phyloP scores from a whole-genome alignment of 1,139 yeast genomes.

The Hyphopichia khmerensis region DNA sequence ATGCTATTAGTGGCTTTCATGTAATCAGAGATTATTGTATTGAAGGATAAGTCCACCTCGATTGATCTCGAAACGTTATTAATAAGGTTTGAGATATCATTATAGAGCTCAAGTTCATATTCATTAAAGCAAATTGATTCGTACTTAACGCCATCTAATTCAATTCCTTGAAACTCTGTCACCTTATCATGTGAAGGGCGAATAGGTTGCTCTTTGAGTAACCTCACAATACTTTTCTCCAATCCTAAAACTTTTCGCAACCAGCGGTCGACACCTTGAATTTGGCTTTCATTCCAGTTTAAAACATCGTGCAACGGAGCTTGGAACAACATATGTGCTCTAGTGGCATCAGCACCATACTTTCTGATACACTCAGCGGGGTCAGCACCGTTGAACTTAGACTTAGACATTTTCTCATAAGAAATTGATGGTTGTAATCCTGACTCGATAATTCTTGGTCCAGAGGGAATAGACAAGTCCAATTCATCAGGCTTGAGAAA shows the following conservation, averaged over 20 bases:
- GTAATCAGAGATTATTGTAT: slow-evolving; percentile 83
- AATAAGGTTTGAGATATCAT: slow-evolving; percentile 52
- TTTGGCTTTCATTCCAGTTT: slow-evolving; percentile 88
- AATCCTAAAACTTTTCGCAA: slow-evolving; percentile 57
- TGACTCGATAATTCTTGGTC: slow-evolving; percentile 48
- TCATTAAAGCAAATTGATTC: slow-evolving; percentile 26
- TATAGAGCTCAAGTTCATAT: slow-evolving; percentile 56
- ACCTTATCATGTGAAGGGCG: slow-evolving; percentile 2
- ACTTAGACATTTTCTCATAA: slow-evolving; percentile 93
- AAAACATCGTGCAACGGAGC: slow-evolving; percentile 84
- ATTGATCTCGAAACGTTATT: slow-evolving; percentile 58
- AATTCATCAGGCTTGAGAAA: slow-evolving; percentile 76
- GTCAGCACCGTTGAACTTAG: slow-evolving; percentile 91
- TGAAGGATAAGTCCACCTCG: slow-evolving; percentile 60
- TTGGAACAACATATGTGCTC: slow-evolving; percentile 92
- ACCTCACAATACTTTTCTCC: slow-evolving; percentile 17
- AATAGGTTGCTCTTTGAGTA: neutral
- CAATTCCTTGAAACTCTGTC: slow-evolving; percentile 12
- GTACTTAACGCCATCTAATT: slow-evolving; percentile 18
- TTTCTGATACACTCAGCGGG: slow-evolving; percentile 73
- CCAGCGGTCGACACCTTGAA: slow-evolving; percentile 89
- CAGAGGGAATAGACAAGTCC: slow-evolving; percentile 35
- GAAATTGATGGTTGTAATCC: slow-evolving; percentile 55
- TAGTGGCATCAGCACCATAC: slow-evolving; percentile 91
- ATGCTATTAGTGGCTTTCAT: slow-evolving; percentile 78